Evolutionary conservation across 176 grass and related monocot genomes (phyloP).

Genomic region (Oryza meyeriana): DNA sequence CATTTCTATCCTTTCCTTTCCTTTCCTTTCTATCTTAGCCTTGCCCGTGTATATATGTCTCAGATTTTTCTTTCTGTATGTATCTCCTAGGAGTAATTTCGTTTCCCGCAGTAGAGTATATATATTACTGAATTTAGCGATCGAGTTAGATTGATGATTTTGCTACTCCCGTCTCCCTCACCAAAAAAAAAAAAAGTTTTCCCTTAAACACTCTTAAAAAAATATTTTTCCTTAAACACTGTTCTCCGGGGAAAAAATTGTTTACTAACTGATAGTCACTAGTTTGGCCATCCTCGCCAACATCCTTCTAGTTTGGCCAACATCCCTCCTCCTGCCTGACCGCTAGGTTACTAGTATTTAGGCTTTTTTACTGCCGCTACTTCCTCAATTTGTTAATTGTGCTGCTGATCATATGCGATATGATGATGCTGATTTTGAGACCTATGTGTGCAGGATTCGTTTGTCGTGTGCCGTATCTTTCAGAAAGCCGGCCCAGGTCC

Average conservation of each 20-base stretch:
- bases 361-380: neutral
- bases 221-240: neutral
- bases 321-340: neutral
- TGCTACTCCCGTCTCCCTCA: neutral
- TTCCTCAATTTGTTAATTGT: neutral
- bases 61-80: no score
- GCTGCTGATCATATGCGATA: neutral
- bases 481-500: conserved; percentile 85
- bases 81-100: neutral
- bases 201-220: no score
- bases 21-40: neutral
- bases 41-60: neutral
- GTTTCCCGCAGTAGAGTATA: neutral
- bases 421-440: conserved; percentile 4
- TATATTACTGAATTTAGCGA: neutral
- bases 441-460: conserved; percentile 51
- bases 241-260: neutral
- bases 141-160: neutral
- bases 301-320: no score
- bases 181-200: neutral
- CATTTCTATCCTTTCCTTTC: neutral
- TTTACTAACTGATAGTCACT: neutral
- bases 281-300: neutral
- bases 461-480: conserved; percentile 94
- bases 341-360: neutral